Conservation (phyloP, 2,329 filamentous ascomycete species). For the Berkeleyomyces rouxiae region DNA sequence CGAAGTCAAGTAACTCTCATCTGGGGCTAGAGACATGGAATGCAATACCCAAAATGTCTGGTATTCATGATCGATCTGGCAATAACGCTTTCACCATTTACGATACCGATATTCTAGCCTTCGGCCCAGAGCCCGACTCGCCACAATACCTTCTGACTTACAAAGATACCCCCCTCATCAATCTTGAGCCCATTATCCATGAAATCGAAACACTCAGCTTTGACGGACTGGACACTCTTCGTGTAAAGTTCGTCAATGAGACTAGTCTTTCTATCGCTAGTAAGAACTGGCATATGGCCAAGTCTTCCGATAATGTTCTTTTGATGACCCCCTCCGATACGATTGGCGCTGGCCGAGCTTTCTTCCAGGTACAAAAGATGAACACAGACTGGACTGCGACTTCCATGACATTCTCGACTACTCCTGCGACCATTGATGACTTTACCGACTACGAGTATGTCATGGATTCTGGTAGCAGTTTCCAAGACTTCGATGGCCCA, state of each 20-base stretch:
- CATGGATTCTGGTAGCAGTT: background rate
- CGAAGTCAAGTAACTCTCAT: background rate
- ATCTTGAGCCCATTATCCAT: background rate
- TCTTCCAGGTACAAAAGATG: background rate
- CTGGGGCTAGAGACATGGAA: background rate
- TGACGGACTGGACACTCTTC: background rate
- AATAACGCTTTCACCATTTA: background rate
- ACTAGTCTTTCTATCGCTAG: background rate
- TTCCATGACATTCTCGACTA: background rate
- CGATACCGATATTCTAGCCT: background rate
- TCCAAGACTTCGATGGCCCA: background rate
- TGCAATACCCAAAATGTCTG: background rate
- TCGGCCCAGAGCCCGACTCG: background rate
- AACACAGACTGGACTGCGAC: background rate
- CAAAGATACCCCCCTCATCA: background rate
- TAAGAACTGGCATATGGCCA: background rate
- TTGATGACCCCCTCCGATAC: background rate
- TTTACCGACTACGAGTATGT: constrained; percentile 3
- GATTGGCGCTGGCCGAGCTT: background rate
- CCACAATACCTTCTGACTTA: background rate
- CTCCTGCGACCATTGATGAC: background rate
- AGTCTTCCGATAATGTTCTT: background rate
- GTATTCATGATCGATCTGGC: background rate
- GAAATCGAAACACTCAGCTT: background rate
- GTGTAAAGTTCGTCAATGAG: background rate